Conservation (phyloP, 495 filamentous ascomycete genomes). For the Penicillium coffeae region DNA sequence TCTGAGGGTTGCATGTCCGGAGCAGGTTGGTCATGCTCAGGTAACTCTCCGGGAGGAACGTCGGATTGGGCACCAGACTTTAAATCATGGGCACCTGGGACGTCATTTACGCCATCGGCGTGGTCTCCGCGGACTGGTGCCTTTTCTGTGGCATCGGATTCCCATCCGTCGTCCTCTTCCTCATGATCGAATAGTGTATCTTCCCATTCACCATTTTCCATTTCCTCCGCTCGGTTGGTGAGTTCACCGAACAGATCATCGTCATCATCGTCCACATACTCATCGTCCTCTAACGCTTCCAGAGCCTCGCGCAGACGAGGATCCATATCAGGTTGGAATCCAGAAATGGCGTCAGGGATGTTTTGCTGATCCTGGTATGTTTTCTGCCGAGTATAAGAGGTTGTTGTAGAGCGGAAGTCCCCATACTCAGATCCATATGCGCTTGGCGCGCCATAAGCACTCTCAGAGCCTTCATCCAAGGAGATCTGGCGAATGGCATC, state of each 20-base stretch:
- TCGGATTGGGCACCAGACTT: slow-evolving; percentile 5
- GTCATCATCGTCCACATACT: slow-evolving; percentile 82
- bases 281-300: slow-evolving; percentile 94
- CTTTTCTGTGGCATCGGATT: slow-evolving; percentile 89
- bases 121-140: slow-evolving; percentile 44
- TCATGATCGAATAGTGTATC: slow-evolving; percentile 54
- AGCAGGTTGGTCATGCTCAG: slow-evolving; percentile 39
- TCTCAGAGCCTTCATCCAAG: slow-evolving; percentile 50
- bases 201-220: slow-evolving; percentile 66
- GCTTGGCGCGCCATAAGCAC: slow-evolving; percentile 39
- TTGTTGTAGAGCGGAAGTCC: slow-evolving; percentile 46
- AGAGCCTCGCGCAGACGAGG: slow-evolving; percentile 86
- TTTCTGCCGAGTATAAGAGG: slow-evolving; percentile 63
- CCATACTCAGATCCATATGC: slow-evolving; percentile 32
- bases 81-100: slow-evolving; percentile 1
- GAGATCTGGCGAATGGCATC: slow-evolving; percentile 71
- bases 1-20: slow-evolving; percentile 47
- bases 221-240: slow-evolving; percentile 66
- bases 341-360: slow-evolving; percentile 81
- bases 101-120: slow-evolving; percentile 19
- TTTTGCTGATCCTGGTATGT: slow-evolving; percentile 94
- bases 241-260: slow-evolving; percentile 79
- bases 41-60: slow-evolving; percentile 36
- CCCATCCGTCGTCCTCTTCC: slow-evolving; percentile 79
- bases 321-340: slow-evolving; percentile 98